Conservation (phyloP, 163 green algal genomes). For the Chlamydomonas reinhardtii region DNA sequence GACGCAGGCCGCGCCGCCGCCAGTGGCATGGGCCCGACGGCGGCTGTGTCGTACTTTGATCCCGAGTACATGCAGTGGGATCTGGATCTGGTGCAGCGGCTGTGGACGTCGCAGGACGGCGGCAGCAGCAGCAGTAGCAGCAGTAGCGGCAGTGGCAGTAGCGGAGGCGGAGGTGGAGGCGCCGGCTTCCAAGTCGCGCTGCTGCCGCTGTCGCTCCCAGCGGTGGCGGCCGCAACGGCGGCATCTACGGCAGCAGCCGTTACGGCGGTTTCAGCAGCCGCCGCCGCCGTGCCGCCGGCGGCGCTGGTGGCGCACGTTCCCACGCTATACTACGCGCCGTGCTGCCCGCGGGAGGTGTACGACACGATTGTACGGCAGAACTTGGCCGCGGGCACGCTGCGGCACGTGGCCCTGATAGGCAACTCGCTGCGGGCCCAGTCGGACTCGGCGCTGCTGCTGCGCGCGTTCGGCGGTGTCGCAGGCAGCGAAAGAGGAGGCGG, state of each 20-base stretch:
- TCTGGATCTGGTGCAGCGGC: slow-evolving; percentile 2
- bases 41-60: slow-evolving; percentile 23
- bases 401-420: slow-evolving; percentile 54
- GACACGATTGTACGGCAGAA: slow-evolving; percentile 41
- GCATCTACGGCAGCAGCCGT: no score
- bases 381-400: slow-evolving; percentile 18
- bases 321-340: slow-evolving; percentile 63
- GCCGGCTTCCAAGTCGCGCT: no score
- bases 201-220: neutral
- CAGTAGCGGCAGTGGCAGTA: neutral
- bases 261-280: neutral
- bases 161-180: neutral
- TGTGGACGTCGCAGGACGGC: neutral
- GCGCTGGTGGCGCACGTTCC: slow-evolving; percentile 9
- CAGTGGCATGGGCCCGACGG: neutral
- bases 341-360: slow-evolving; percentile 57
- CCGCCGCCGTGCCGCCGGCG: neutral
- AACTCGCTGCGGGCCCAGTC: slow-evolving; percentile 46
- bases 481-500: neutral
- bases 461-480: neutral
- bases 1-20: neutral
- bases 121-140: neutral
- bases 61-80: slow-evolving; percentile 45
- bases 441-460: slow-evolving; percentile 38
- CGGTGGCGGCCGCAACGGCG: neutral